Evolutionary conservation across 1,284 basidiomycete genomes (phyloP).

Genomic region (Rhodotorula sp.): DNA sequence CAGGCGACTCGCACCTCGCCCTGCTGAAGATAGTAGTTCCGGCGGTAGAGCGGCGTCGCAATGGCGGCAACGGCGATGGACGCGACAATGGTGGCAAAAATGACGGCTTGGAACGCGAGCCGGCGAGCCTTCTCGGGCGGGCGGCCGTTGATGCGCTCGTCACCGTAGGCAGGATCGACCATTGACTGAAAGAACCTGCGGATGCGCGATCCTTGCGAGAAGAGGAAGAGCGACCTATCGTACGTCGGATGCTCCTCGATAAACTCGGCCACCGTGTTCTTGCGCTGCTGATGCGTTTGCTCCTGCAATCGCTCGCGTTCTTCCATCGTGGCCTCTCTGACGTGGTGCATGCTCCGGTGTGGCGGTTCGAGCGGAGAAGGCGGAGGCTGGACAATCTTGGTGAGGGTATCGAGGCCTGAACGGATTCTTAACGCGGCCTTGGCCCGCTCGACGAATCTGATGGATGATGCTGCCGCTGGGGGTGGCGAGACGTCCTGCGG

Average conservation of each 20-base stretch:
- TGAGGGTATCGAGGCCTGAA: conserved; percentile 2
- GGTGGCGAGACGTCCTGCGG: background rate
- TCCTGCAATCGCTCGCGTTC: conserved; percentile 10
- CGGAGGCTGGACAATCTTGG: background rate
- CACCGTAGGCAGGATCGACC: conserved; percentile 75
- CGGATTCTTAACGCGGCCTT: background rate
- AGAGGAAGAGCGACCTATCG: conserved; percentile 86
- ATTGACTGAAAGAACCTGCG: conserved; percentile 79
- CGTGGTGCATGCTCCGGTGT: background rate
- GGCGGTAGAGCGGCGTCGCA: conserved; percentile 83
- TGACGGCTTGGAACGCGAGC: conserved; percentile 69
- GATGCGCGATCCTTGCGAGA: conserved; percentile 75
- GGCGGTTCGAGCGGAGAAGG: conserved; percentile 1
- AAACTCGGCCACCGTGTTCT: conserved; percentile 63
- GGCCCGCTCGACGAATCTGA: conserved; percentile 1
- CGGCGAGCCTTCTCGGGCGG: conserved; percentile 55
- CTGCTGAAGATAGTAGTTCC: conserved; percentile 64
- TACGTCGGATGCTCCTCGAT: conserved; percentile 86
- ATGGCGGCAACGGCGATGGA: conserved; percentile 81
- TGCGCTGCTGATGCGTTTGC: conserved; percentile 55
- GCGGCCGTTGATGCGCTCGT: conserved; percentile 45
- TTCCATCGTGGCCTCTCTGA: conserved; percentile 12
- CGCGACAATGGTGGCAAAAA: conserved; percentile 76
- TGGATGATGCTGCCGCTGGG: background rate
- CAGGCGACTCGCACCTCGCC: conserved; percentile 70